Base-by-base conservation (phyloP, 192 early-diverging fungal species). In the Funneliformis geosporum region DNA sequence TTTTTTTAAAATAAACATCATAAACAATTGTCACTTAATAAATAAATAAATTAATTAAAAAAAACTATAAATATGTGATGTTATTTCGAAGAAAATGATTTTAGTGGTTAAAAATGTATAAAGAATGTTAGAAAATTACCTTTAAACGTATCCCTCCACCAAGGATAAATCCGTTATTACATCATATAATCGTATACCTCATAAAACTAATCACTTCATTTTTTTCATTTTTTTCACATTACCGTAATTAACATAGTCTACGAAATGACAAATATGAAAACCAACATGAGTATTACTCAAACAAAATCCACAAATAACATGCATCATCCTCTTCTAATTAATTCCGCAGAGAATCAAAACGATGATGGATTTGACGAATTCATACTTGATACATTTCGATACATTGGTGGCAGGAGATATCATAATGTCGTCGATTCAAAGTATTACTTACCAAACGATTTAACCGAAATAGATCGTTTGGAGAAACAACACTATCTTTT, bases 371-470 rank as follows among this genome's bases (percentile, higher is more conserved):
- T 38, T 44, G 67, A 69, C 1, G 67, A 69, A 69, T 69, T 10
- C 40, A 69, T 69, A 11, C 67, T 69, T 43, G 67, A 69, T 42
- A 43, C 38, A n/a, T 69, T 69, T 69, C 67, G 67, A 10, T 69
- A 39, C 14, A 43, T 74, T 27, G 73, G 33, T 60, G 83, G 84
- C 8, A 77, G 86, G 65, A 82, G 83, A 38, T 85, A 79, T 66
- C 85, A 86, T 77, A 84, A 85, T 64, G 78, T 78, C 1, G 71
- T 83, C 3, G 79, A 79, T 21, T 76, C 80, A 2, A 55, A 79
- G 27, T 88, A 88, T 79, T 46, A 86, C 33, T 69, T 88, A 8
- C 87, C 87, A 0, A 87, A 87, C 60, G 87, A 88, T 61, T 82
- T 82, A 73, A 78, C 78, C 33, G 87, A 85, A 73, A 80, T 83